Evolutionary conservation across 2,329 filamentous ascomycete genomes (phyloP).

Genomic region (Pseudogymnoascus sp.): DNA sequence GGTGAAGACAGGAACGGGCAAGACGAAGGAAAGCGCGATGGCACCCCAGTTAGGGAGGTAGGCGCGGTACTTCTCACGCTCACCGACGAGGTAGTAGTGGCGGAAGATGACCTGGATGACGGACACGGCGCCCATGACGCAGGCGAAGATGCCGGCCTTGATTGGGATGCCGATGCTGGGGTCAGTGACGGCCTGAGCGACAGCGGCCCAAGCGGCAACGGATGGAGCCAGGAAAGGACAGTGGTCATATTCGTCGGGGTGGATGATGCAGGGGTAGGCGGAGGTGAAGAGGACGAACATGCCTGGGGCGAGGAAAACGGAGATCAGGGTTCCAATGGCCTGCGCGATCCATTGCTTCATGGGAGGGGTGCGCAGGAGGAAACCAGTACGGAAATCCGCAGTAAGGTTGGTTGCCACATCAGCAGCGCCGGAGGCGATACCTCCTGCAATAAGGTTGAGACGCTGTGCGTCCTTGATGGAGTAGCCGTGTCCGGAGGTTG

Average conservation of each 20-base stretch:
- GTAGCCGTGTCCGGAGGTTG: constrained; percentile 48
- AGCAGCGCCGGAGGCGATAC: constrained; percentile 48
- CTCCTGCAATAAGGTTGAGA: constrained; percentile 58
- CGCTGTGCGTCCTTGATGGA: constrained; percentile 45
- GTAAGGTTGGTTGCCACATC: constrained; percentile 47
- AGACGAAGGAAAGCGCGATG: constrained; percentile 50
- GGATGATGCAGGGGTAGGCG: constrained; percentile 61
- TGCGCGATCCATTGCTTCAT: constrained; percentile 61
- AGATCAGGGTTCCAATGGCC: constrained; percentile 51
- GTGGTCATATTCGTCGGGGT: constrained; percentile 33
- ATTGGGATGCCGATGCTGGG: constrained; percentile 47
- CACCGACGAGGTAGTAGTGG: constrained; percentile 46
- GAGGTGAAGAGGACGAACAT: constrained; percentile 61
- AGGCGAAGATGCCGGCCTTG: constrained; percentile 49
- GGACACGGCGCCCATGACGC: constrained; percentile 46
- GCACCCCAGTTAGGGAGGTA: constrained; percentile 58
- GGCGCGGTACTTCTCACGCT: constrained; percentile 44
- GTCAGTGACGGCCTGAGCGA: constrained; percentile 54
- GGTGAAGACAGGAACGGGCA: constrained; percentile 49
- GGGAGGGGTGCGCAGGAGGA: constrained; percentile 57
- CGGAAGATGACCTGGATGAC: constrained; percentile 44
- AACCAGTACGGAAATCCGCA: constrained; percentile 60
- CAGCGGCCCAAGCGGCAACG: constrained; percentile 58
- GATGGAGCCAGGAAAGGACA: constrained; percentile 58
- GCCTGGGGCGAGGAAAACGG: constrained; percentile 59